Evolutionary conservation across 768 basidiomycete species (phyloP).

Genomic region (Pleurotus eryngii): DNA sequence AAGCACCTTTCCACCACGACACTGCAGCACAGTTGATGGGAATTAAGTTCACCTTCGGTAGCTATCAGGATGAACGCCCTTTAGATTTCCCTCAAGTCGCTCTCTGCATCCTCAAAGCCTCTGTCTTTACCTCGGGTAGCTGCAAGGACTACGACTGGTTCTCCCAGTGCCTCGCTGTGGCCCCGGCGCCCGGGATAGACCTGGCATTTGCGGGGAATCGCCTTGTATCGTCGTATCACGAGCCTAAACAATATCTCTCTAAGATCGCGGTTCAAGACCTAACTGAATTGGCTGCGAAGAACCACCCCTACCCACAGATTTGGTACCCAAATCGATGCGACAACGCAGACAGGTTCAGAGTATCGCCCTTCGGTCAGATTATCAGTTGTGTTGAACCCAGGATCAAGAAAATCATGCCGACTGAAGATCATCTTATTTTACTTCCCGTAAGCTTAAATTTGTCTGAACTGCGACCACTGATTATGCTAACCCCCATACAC

Average conservation of each 20-base stretch:
- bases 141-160: constrained; percentile 4
- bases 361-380: background rate
- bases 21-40: background rate
- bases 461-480: background rate
- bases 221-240: background rate
- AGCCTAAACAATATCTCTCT: background rate
- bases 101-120: constrained; percentile 3
- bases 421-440: constrained; percentile 3
- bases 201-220: background rate
- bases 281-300: background rate
- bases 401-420: constrained; percentile 4
- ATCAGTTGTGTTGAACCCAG: background rate
- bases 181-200: constrained; percentile 3
- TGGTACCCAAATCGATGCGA: background rate
- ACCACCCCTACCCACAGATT: background rate
- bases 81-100: constrained; percentile 1
- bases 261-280: constrained; percentile 1
- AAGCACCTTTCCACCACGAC: constrained; percentile 1
- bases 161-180: constrained; percentile 2
- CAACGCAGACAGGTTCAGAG: background rate
- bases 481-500: background rate
- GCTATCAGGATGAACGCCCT: background rate
- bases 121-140: constrained; percentile 1
- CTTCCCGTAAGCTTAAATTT: background rate
- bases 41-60: constrained; percentile 1